Base-by-base conservation (phyloP, 345 rosid species). In the Aquilaria yunnanensis region DNA sequence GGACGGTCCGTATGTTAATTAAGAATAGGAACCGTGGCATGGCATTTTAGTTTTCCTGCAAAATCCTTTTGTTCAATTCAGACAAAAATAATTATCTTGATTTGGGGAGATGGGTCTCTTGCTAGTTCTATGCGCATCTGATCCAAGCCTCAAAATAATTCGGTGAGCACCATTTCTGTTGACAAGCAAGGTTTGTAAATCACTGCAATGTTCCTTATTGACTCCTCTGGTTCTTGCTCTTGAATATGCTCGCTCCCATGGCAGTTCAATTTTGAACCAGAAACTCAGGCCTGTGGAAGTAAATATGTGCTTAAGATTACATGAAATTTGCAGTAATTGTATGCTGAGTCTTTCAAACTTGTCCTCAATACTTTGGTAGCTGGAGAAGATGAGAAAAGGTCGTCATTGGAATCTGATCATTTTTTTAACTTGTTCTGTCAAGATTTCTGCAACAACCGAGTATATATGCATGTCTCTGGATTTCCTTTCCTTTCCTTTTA, bases 121-220 rank as follows among this genome's bases (percentile, higher is more conserved):
- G 79, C 77, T 90, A 51, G 97, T 90, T 77, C 99, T 96, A 46
- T 94, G 88, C 71, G 68, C 85, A 62, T 88, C 94, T 12, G 99
- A 94, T 70, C 97, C 95, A 66, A 85, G 92, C 85, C 79, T 94
- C 65, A 88, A 86, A 74, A 68, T 94, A 61, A 88, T 94, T 73
- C 99, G 90, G 74, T 94, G 99, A 96, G 97, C 99, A 32, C 98
- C 98, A 0, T 90, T 93, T 85, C 64, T 90, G 84, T 95, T 93
- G 67, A 90, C 98, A 70, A 88, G 92, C 96, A 90, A 93, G 98
- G 98, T 93, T 70, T 51, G 83, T 56, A 49, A 32, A 62, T 64
- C 65, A 29, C 55, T 55, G 34, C n/a, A 12, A 47, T 45, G 8
- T 54, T 57, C 55, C 54, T 70, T 41, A 14, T 63, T 53, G 14